Evolutionary conservation across 31 red algal species (phyloP).

Genomic region (Endocladia muricata): DNA sequence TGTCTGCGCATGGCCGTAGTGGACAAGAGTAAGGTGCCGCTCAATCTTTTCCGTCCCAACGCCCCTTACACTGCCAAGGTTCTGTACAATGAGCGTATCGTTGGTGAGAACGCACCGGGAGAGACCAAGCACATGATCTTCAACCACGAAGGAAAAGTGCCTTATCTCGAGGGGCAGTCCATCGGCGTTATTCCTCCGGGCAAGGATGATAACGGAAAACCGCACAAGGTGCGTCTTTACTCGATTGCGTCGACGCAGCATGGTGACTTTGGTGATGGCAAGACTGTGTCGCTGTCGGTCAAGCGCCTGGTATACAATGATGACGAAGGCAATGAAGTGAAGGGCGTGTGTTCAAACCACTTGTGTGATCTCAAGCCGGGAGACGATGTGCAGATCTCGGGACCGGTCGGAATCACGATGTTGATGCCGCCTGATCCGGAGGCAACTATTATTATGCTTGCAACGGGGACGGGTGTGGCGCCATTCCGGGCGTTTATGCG

Average conservation of each 20-base stretch:
- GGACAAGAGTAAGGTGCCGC: constrained; percentile 75
- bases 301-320: constrained; percentile 93
- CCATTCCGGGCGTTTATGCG: constrained; percentile 95
- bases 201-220: constrained; percentile 80
- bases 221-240: constrained; percentile 89
- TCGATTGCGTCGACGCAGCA: constrained; percentile 92
- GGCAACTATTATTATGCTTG: constrained; percentile 97
- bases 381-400: constrained; percentile 82
- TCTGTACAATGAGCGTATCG: constrained; percentile 89
- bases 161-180: constrained; percentile 94
- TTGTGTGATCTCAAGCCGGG: constrained; percentile 91
- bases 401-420: constrained; percentile 92
- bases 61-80: constrained; percentile 72
- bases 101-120: constrained; percentile 86
- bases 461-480: constrained; percentile 94
- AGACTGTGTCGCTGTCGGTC: constrained; percentile 85
- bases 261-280: constrained; percentile 91
- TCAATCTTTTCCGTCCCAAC: constrained; percentile 89
- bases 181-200: constrained; percentile 94
- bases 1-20: constrained; percentile 42
- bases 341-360: constrained; percentile 95
- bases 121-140: constrained; percentile 95
- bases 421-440: constrained; percentile 94
- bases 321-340: constrained; percentile 84
- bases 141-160: constrained; percentile 86